Evolutionary conservation across 768 basidiomycete species (phyloP).

Genomic region (Boletus sensibilis): DNA sequence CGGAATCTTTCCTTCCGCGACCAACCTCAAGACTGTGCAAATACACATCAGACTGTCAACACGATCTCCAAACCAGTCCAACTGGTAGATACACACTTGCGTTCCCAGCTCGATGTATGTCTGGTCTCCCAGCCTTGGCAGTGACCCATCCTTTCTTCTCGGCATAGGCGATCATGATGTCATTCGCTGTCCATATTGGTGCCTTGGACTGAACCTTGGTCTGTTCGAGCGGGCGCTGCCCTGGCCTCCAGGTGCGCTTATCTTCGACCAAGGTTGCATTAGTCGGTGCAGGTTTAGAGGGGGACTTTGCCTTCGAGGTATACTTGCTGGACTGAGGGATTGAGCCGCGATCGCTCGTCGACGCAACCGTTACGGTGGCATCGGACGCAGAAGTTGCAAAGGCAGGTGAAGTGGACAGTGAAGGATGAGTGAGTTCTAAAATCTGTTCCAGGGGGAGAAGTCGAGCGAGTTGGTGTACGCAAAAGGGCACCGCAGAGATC

Average conservation of each 20-base stretch:
- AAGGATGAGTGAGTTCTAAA: conserved; percentile 57
- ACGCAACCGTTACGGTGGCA: not conserved
- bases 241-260: conserved; percentile 79
- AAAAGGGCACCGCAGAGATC: conserved; percentile 80
- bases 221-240: conserved; percentile 28
- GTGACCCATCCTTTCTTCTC: conserved; percentile 80
- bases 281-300: not conserved
- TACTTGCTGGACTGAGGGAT: not conserved
- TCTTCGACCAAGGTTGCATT: conserved; percentile 39
- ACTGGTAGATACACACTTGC: conserved; percentile 57
- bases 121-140: conserved; percentile 87
- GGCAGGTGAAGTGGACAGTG: conserved; percentile 16
- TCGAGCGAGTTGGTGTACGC: conserved; percentile 66
- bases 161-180: conserved; percentile 79
- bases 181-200: conserved; percentile 77
- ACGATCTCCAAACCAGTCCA: not conserved
- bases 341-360: not conserved
- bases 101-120: conserved; percentile 87
- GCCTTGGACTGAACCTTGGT: conserved; percentile 11
- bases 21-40: conserved; percentile 65
- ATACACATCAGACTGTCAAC: not conserved
- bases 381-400: not conserved
- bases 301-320: not conserved
- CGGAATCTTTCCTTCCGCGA: conserved; percentile 75
- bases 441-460: conserved; percentile 78